A percentile compares a stretch with the other conserved stretches of the same genome.
Evolutionary conservation across 2,329 filamentous ascomycete genomes (phyloP).

Genomic region (Cordyceps militaris): DNA sequence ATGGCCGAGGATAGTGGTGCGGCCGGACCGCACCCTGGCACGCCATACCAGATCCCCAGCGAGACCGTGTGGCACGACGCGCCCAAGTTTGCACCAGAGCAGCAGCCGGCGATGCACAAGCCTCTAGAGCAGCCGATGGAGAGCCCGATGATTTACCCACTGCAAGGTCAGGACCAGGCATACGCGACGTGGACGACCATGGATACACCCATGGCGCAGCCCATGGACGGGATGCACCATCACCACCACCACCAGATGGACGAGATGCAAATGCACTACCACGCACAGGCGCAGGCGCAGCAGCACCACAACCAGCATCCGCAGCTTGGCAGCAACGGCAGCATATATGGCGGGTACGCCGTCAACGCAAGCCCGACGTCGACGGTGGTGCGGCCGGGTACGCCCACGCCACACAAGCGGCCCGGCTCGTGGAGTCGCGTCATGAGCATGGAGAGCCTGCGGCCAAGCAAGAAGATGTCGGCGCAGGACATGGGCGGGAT

Average conservation of each 20-base stretch:
- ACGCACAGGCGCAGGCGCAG: too few species aligned
- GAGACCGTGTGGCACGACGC: slow-evolving; percentile 32
- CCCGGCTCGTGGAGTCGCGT: slow-evolving; percentile 33
- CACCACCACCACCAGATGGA: slow-evolving; percentile 4
- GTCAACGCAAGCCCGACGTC: slow-evolving; percentile 21
- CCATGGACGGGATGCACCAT: slow-evolving; percentile 7
- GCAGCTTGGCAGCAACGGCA: slow-evolving; percentile 3
- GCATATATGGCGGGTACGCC: slow-evolving; percentile 10
- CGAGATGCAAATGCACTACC: slow-evolving; percentile 12
- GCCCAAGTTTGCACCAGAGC: slow-evolving; percentile 33
- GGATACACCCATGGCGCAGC: slow-evolving; percentile 1
- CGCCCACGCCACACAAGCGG: slow-evolving; percentile 32
- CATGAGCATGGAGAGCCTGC: slow-evolving; percentile 31
- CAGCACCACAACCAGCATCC: not conserved
- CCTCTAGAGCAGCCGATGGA: slow-evolving; percentile 23
- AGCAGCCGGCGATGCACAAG: slow-evolving; percentile 22
- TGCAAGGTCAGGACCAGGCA: slow-evolving; percentile 11
- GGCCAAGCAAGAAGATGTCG: slow-evolving; percentile 29
- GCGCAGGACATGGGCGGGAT: slow-evolving; percentile 21
- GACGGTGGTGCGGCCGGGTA: slow-evolving; percentile 27
- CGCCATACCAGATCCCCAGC: slow-evolving; percentile 34
- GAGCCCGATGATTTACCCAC: slow-evolving; percentile 14
- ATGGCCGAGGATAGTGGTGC: slow-evolving; percentile 28
- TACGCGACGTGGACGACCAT: slow-evolving; percentile 9
- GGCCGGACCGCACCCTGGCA: slow-evolving; percentile 33